Evolutionary conservation across 192 early-diverging fungal species (phyloP), one percentile per base, ranked within the genome.

Genomic region (Mortierella claussenii): DNA sequence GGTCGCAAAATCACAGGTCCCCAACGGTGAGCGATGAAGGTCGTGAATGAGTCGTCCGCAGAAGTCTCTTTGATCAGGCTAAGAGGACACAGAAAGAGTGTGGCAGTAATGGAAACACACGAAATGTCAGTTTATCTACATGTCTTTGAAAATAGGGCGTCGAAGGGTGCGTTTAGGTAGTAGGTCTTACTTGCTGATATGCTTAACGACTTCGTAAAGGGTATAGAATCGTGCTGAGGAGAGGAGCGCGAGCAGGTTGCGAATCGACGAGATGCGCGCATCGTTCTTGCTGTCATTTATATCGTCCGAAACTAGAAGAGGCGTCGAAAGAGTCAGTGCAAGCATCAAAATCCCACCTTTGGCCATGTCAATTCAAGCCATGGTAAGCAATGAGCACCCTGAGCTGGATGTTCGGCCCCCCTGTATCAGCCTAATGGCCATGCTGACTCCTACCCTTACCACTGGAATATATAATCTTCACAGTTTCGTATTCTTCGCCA

Each of bases 401-500:
- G n/a, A n/a, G n/a, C n/a, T n/a, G n/a, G n/a, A n/a, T n/a, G n/a
- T n/a, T n/a, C n/a, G n/a, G n/a, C n/a, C n/a, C n/a, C n/a, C n/a
- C n/a, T n/a, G n/a, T n/a, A n/a, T n/a, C n/a, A n/a, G n/a, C n/a
- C n/a, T n/a, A n/a, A n/a, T n/a, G n/a, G n/a, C n/a, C n/a, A n/a
- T n/a, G n/a, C n/a, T n/a, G 37, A 26, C 3, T 43, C 55, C 40
- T 48, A 46, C 51, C 62, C 65, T 80, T 85, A 82, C 84, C 71
- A 32, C 68, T 81, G n/a, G 73, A 76, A 60, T 92, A 93, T 53
- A 92, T 76, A 11, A 89, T 80, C 42, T 88, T 85, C 34, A 89
- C 80, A 8, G 89, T 81, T 18, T 89, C 90, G 54, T 93, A 91
- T 28, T 92, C 81, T 55, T 91, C 89, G 67, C 83, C 85, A 7